phyloP scores from a whole-genome alignment of 2,329 filamentous ascomycete species.

The Talaromyces sp. region DNA sequence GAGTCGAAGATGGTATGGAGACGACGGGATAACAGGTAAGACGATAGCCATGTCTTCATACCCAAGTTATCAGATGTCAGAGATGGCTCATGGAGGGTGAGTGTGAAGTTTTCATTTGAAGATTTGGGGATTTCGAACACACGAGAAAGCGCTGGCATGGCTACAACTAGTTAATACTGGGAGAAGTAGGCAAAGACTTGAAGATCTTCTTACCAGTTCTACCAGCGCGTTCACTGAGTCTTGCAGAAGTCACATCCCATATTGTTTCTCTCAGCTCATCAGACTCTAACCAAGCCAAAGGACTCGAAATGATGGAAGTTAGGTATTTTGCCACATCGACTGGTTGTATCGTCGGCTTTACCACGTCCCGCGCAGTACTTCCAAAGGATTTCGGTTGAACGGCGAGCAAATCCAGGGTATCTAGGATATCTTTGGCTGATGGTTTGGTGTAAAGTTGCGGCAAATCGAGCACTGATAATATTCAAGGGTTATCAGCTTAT shows the following conservation, averaged over 20 bases:
- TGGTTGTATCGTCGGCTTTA: constrained; percentile 30
- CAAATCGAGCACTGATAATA: constrained; percentile 58
- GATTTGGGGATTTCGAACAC: constrained; percentile 52
- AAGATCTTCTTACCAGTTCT: constrained; percentile 49
- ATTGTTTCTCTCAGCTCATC: constrained; percentile 38
- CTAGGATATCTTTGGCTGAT: constrained; percentile 56
- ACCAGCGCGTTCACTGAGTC: constrained; percentile 81
- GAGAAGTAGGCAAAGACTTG: neutral
- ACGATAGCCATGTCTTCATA: constrained; percentile 92
- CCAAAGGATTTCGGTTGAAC: constrained; percentile 53
- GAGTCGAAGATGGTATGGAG: constrained; percentile 45
- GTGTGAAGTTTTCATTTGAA: constrained; percentile 46
- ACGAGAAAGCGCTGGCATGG: constrained; percentile 58
- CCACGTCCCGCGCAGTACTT: constrained; percentile 20
- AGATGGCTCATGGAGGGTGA: constrained; percentile 78
- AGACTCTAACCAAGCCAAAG: constrained; percentile 40
- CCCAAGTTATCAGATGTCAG: constrained; percentile 84
- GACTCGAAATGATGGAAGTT: constrained; percentile 41
- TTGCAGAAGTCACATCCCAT: constrained; percentile 72
- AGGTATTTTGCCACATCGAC: constrained; percentile 40
- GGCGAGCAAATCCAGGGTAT: constrained; percentile 60
- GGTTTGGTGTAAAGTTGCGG: constrained; percentile 80
- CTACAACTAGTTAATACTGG: constrained; percentile 24
- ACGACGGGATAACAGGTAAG: constrained; percentile 73
- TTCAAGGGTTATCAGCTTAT: constrained; percentile 25